Base-by-base conservation (phyloP, 2,329 filamentous ascomycete species). In the Spiromastix sp. region DNA sequence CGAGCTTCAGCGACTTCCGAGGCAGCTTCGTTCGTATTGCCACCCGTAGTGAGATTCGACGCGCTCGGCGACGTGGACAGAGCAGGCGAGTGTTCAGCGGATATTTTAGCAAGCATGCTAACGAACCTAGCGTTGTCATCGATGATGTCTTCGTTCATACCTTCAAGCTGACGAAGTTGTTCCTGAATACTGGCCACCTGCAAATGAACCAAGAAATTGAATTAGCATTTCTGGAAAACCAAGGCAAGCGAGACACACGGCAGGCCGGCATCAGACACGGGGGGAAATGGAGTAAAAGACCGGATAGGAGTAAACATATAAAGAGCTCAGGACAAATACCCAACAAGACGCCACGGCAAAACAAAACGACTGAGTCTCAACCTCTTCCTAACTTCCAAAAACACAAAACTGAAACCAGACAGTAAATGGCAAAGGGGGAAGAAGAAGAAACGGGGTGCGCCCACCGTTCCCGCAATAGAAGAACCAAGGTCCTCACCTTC, bases 111-210 rank as follows among this genome's bases (percentile, higher is more conserved):
- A n/a, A n/a, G n/a, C n/a, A n/a, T n/a, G n/a, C n/a, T 13, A 8
- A 46, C 56, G 44, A 37, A 64, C 61, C 57, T 60, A 41, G 47
- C 48, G 42, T 66, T 56, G 36, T 65, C 62, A 38, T 60, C 58
- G 25, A 61, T 54, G 54, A 61, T 62, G 41, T 60, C 62, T 38
- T 64, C 61, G 44, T 58, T 64, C 30, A 63, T 50, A 29, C 55
- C 55, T 44, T 63, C 53, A 48, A 67, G 57, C 46, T 66, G 56
- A 40, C 61, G 59, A 59, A 65, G 53, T 54, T 66, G 55, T 48
- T 66, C 53, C 57, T 59, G 52, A 42, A 64, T 64, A 53, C 63
- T 66, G 38, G 64, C 64, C 57, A 67, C 60, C 58, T 67, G 51
- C 32, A 40, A 48, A 48, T 38, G 44, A 41, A 44, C 39, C 40